Conservation (phyloP, 352 stramenopile species). For the Globisporangium mamillatum region DNA sequence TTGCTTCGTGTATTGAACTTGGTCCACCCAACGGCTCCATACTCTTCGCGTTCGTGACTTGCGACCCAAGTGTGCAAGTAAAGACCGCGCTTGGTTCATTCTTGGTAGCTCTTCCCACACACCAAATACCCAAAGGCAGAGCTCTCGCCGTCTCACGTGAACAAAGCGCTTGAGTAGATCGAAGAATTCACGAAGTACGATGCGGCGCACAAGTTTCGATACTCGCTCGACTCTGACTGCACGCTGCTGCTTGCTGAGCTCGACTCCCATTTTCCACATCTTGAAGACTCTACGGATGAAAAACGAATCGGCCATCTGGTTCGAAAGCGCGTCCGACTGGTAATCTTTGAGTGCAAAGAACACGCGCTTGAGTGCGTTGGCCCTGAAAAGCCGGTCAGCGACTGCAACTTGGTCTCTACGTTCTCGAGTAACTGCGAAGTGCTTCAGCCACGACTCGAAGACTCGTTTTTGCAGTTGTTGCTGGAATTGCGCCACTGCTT, state of each 20-base stretch:
- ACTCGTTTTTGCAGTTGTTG: background rate
- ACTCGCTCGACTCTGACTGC: background rate
- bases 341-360: conserved; percentile 1
- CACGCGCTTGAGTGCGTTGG: background rate
- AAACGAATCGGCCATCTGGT: background rate
- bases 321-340: conserved; percentile 1
- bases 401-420: background rate
- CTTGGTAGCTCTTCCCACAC: conserved; percentile 4
- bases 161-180: background rate
- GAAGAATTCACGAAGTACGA: background rate
- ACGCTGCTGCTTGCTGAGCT: background rate
- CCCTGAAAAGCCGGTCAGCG: background rate
- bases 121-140: background rate
- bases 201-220: background rate
- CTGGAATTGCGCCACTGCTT: background rate
- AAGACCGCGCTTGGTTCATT: background rate
- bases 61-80: background rate
- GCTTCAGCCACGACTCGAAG: background rate
- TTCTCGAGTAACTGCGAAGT: background rate
- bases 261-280: background rate
- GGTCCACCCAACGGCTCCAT: background rate
- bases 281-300: background rate
- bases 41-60: background rate
- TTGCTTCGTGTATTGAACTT: background rate
- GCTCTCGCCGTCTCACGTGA: background rate